Evolutionary conservation across 2,329 filamentous ascomycete genomes (phyloP).

Genomic region (Gliomastix tumulicola): DNA sequence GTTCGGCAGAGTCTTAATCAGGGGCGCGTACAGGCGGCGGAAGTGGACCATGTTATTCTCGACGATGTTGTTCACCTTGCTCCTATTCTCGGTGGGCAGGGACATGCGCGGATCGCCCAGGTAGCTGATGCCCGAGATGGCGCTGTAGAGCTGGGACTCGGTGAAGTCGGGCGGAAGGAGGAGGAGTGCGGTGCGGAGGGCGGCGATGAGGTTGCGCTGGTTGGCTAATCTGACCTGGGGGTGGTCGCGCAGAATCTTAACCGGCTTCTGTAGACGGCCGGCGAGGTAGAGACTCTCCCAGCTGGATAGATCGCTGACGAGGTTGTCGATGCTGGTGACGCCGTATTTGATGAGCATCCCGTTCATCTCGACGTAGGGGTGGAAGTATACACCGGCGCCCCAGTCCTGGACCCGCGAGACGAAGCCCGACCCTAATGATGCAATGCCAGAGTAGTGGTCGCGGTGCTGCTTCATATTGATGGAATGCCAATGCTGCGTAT

Average conservation of each 20-base stretch:
- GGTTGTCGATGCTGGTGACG: constrained; percentile 86
- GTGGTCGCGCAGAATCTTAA: constrained; percentile 94
- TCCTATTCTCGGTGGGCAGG: constrained; percentile 80
- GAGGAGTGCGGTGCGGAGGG: constrained; percentile 80
- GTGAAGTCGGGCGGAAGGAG: constrained; percentile 79
- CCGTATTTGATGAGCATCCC: constrained; percentile 97
- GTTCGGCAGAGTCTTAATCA: constrained; percentile 87
- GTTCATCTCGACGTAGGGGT: constrained; percentile 90
- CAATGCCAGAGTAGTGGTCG: constrained; percentile 85
- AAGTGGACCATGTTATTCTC: constrained; percentile 87
- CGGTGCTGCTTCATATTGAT: constrained; percentile 85
- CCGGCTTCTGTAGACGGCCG: constrained; percentile 90
- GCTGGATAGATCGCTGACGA: constrained; percentile 77
- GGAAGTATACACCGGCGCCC: constrained; percentile 96
- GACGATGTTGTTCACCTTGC: constrained; percentile 92
- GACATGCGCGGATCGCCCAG: constrained; percentile 95
- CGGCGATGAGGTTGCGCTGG: constrained; percentile 90
- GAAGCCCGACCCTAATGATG: constrained; percentile 74
- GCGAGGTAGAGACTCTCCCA: constrained; percentile 98
- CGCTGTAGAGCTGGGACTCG: constrained; percentile 81
- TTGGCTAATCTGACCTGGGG: constrained; percentile 88
- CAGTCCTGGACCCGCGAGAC: constrained; percentile 85
- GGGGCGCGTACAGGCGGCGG: constrained; percentile 79
- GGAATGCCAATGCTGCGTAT: constrained; percentile 95
- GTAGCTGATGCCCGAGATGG: constrained; percentile 89